These are phyloP conservation scores for Thraustotheca clavata DNA, from an alignment of 352 stramenopile genomes.

Conservation along the genomic window DNA sequence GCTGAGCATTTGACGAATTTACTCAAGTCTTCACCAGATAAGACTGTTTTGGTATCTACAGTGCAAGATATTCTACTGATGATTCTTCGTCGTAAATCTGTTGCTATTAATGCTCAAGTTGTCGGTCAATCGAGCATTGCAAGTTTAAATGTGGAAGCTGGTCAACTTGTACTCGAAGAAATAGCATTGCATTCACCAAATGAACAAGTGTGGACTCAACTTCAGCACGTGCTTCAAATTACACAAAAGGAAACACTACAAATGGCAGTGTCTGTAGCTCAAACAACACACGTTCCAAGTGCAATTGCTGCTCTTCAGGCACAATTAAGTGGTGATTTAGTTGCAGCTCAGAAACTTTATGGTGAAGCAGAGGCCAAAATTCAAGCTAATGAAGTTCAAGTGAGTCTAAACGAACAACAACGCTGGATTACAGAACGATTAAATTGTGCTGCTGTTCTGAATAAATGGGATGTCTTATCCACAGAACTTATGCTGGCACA, in stretches of 20 bases:
- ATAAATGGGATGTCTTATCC: conserved; percentile 56
- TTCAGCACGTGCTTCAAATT: conserved; percentile 61
- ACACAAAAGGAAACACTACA: conserved; percentile 54
- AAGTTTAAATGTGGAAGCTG: conserved; percentile 45
- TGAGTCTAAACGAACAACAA: conserved; percentile 34
- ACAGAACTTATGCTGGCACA: conserved; percentile 29
- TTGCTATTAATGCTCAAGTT: conserved; percentile 26
- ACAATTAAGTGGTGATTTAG: conserved; percentile 55
- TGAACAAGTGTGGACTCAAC: conserved; percentile 39
- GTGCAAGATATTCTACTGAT: conserved; percentile 1
- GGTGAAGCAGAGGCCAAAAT: conserved; percentile 48
- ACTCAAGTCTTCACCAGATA: background rate
- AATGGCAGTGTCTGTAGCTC: conserved; percentile 29
- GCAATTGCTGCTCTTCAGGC: conserved; percentile 51
- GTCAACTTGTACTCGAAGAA: conserved; percentile 60
- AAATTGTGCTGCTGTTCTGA: conserved; percentile 52
- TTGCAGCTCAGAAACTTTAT: conserved; percentile 60
- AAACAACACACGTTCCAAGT: conserved; percentile 41
- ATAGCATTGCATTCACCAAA: conserved; percentile 31
- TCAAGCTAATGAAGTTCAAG: conserved; percentile 25
- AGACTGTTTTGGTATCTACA: conserved; percentile 2
- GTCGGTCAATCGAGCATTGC: conserved; percentile 52
- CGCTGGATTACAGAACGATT: conserved; percentile 58
- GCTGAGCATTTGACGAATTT: background rate
- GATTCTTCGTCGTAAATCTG: background rate